Conservation (phyloP, 495 filamentous ascomycete species). For the Hypomontagnella submonticulosa region DNA sequence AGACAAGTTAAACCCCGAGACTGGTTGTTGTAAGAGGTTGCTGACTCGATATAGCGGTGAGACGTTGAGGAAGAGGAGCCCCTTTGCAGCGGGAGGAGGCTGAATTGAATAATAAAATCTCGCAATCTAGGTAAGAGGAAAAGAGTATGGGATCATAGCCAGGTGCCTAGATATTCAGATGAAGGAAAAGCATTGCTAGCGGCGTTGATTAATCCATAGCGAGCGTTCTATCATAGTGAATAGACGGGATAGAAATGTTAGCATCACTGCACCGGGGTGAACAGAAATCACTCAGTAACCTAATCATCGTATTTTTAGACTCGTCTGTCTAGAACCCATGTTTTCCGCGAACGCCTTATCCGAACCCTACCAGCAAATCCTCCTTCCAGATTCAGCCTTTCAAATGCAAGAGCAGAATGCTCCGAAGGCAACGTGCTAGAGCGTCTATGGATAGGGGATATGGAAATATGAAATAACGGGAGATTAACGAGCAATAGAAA, state of each 20-base stretch:
- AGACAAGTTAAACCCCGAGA: neutral
- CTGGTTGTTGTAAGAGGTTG: neutral
- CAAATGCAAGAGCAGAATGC: constrained; percentile 6
- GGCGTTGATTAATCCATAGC: neutral
- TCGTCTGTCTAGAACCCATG: constrained; percentile 17
- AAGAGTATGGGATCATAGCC: neutral
- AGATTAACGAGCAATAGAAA: constrained; percentile 1
- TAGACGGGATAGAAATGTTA: neutral
- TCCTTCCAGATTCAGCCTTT: constrained; percentile 8
- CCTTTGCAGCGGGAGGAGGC: constrained; percentile 69
- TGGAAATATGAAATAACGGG: neutral
- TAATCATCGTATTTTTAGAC: constrained; percentile 4
- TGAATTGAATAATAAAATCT: constrained; percentile 1
- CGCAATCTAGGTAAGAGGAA: neutral
- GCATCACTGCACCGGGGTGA: neutral
- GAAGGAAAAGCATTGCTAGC: neutral
- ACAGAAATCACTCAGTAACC: constrained; percentile 8
- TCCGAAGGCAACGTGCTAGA: neutral
- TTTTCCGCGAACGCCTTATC: constrained; percentile 26
- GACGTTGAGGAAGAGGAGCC: constrained; percentile 64
- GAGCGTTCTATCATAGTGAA: neutral
- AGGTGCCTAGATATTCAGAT: constrained; percentile 2
- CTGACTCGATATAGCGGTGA: constrained; percentile 45
- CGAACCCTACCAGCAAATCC: constrained; percentile 6
- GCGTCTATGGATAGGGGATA: neutral